A percentile compares a stretch with the other conserved stretches of the same genome.
Evolutionary conservation across 495 filamentous ascomycete genomes (phyloP).

Genomic region (Aspergillus sparsus): DNA sequence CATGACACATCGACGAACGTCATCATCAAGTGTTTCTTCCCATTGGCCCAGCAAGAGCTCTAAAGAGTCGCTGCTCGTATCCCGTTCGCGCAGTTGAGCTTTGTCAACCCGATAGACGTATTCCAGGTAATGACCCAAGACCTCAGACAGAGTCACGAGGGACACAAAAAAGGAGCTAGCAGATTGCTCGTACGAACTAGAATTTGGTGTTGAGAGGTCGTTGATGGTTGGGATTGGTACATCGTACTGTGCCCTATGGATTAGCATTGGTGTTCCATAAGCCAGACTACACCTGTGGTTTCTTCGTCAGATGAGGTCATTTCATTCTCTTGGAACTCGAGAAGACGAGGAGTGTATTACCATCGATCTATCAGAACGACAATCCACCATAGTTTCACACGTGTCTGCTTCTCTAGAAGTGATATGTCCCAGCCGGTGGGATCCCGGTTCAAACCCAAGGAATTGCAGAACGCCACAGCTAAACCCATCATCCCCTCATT

Average conservation of each 20-base stretch:
- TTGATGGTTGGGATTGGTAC: conserved; percentile 32
- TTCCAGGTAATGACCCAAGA: no score
- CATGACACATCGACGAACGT: no score
- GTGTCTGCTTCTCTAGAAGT: conserved; percentile 28
- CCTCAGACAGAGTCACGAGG: conserved; percentile 36
- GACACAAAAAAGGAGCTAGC: conserved; percentile 24
- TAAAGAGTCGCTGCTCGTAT: no score
- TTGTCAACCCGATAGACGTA: no score
- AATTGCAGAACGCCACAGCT: conserved; percentile 32
- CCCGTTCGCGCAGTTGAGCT: no score
- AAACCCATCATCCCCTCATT: conserved; percentile 34
- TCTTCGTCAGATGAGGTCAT: conserved; percentile 5
- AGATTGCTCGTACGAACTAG: conserved; percentile 9
- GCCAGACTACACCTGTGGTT: conserved; percentile 35
- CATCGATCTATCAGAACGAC: conserved; percentile 39
- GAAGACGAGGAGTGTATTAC: conserved; percentile 11
- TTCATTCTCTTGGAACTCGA: no score
- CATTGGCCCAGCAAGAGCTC: no score
- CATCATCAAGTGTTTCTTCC: no score
- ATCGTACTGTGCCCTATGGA: conserved; percentile 33
- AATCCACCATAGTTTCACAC: conserved; percentile 38
- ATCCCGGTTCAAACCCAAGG: conserved; percentile 37
- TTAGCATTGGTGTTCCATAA: conserved; percentile 34
- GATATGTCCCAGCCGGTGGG: conserved; percentile 31
- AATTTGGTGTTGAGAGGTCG: conserved; percentile 15